Base-by-base conservation (phyloP, 2,329 filamentous ascomycete species). In the Dactylella cylindrospora region DNA sequence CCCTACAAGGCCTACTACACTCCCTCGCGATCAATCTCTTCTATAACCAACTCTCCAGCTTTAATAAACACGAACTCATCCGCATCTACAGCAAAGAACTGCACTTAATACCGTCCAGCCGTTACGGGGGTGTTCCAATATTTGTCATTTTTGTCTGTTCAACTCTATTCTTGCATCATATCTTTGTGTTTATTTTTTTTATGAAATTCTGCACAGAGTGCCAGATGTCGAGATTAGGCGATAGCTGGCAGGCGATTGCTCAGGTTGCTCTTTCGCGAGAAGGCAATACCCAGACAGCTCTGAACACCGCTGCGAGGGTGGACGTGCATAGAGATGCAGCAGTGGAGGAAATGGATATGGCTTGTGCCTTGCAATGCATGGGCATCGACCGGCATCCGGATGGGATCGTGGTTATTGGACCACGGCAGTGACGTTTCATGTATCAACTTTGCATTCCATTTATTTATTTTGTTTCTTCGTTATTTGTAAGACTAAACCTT, bases 391-490 rank as follows among this genome's bases (percentile, higher is more conserved):
- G 39, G n/a, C n/a, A n/a, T n/a, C n/a, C 25, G 3, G 39, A 43
- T 43, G 39, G 39, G n/a, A 43, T 26, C n/a, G 39, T 43, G n/a
- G n/a, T 31, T 4, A 49, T 35, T 33, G 26, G 17, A 13, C 17
- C 28, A 46, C 43, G n/a, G n/a, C n/a, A n/a, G n/a, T n/a, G n/a
- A n/a, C n/a, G n/a, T n/a, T n/a, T n/a, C n/a, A n/a, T n/a, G n/a
- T n/a, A n/a, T n/a, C n/a, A n/a, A n/a, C n/a, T n/a, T n/a, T n/a
- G n/a, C n/a, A n/a, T n/a, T n/a, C n/a, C n/a, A n/a, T n/a, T n/a
- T n/a, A n/a, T n/a, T n/a, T n/a, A n/a, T n/a, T n/a, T n/a, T n/a
- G n/a, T n/a, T n/a, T n/a, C n/a, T n/a, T n/a, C n/a, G n/a, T n/a
- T n/a, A n/a, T n/a, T n/a, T n/a, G n/a, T n/a, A n/a, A n/a, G n/a